A percentile compares a stretch with the other conserved stretches of the same genome.
Evolutionary conservation across 1,139 yeast genomes (phyloP).

Genomic region (Blastobotrys proliferans): DNA sequence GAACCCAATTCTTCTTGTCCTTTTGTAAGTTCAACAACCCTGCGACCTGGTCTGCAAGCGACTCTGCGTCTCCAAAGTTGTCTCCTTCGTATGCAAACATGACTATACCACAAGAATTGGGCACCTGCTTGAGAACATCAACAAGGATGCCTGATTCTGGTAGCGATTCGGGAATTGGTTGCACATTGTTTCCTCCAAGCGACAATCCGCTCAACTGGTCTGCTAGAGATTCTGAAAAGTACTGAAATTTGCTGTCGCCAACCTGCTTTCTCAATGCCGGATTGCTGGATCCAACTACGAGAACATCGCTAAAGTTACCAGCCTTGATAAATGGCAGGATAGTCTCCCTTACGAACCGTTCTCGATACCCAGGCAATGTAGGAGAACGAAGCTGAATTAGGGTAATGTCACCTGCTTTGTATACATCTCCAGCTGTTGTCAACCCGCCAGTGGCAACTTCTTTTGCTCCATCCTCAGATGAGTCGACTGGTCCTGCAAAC

Average conservation of each 20-base stretch:
- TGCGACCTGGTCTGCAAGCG: conserved; percentile 44
- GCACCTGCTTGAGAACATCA: conserved; percentile 23
- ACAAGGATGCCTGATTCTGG: conserved; percentile 33
- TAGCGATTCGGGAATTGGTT: conserved; percentile 19
- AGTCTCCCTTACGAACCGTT: conserved; percentile 50
- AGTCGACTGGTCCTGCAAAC: conserved; percentile 74
- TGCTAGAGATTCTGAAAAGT: conserved; percentile 18
- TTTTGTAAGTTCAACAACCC: conserved; percentile 33
- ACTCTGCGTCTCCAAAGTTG: conserved; percentile 67
- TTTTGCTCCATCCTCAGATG: conserved; percentile 17
- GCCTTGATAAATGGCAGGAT: conserved; percentile 47
- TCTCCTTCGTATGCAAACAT: conserved; percentile 85
- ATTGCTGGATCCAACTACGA: conserved; percentile 70
- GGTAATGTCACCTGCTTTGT: conserved; percentile 36
- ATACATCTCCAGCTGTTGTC: conserved; percentile 17
- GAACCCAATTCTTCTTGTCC: conserved; percentile 35
- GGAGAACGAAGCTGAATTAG: conserved; percentile 84
- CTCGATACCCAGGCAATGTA: conserved; percentile 59
- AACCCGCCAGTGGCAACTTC: conserved; percentile 55
- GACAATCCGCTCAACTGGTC: conserved; percentile 24
- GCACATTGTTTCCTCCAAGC: conserved; percentile 14
- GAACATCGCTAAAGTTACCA: conserved; percentile 43
- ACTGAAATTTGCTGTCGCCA: conserved; percentile 16
- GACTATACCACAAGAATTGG: conserved; percentile 24
- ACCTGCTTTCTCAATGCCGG: conserved; percentile 36